A percentile compares a stretch with the other conserved stretches of the same genome.
Evolutionary conservation across 208 protist species (phyloP).

Genomic region (Leptomonas pyrrhocoris): DNA sequence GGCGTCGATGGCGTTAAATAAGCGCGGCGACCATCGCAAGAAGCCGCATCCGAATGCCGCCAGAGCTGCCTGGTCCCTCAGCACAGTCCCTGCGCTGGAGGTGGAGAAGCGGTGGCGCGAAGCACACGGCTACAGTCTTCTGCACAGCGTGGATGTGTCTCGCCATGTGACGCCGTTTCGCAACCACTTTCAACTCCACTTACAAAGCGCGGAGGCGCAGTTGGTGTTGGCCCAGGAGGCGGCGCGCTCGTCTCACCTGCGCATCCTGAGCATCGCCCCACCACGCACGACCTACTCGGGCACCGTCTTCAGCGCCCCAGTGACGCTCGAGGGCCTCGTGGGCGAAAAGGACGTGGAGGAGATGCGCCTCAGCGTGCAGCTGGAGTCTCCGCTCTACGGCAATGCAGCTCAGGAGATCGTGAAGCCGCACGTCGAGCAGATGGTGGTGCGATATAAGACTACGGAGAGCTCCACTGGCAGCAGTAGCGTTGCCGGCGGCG

Average conservation of each 20-base stretch:
- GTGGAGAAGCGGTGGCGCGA: slow-evolving; percentile 59
- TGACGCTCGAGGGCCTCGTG: slow-evolving; percentile 41
- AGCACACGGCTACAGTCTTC: slow-evolving; percentile 45
- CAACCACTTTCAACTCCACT: slow-evolving; percentile 16
- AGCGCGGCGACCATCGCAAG: slow-evolving; percentile 11
- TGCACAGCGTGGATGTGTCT: slow-evolving; percentile 44
- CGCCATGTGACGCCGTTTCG: slow-evolving; percentile 20
- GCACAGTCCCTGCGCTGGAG: slow-evolving; percentile 37
- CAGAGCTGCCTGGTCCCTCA: slow-evolving; percentile 15
- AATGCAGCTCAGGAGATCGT: slow-evolving; percentile 38
- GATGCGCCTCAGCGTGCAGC: slow-evolving; percentile 42
- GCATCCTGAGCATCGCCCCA: slow-evolving; percentile 66
- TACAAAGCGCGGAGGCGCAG: slow-evolving; percentile 12
- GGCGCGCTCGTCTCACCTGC: slow-evolving; percentile 26
- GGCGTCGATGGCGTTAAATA: slow-evolving; percentile 32
- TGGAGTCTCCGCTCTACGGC: slow-evolving; percentile 22
- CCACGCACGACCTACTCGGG: slow-evolving; percentile 34
- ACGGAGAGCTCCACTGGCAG: slow-evolving; percentile 8
- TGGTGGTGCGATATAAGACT: slow-evolving; percentile 69
- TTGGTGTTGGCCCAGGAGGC: slow-evolving; percentile 27
- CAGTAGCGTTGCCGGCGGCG: background rate
- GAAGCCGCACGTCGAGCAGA: slow-evolving; percentile 47
- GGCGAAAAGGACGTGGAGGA: slow-evolving; percentile 53
- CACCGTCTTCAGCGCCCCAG: slow-evolving; percentile 29
- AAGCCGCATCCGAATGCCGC: slow-evolving; percentile 7